Evolutionary conservation across 2,329 filamentous ascomycete species (phyloP), one percentile per base, ranked within the genome.

Genomic region (Penicillium palitans): DNA sequence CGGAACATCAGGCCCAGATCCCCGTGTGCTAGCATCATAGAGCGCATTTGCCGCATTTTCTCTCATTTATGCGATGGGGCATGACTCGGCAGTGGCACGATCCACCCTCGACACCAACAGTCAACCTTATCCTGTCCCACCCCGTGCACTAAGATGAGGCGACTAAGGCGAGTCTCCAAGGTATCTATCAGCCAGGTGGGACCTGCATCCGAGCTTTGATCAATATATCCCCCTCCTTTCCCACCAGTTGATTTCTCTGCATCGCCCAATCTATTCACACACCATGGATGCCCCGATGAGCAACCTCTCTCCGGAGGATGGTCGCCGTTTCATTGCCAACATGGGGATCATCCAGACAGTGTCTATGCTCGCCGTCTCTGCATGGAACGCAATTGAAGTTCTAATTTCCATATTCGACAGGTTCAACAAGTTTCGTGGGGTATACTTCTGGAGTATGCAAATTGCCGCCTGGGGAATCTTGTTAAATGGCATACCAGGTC

Each of bases 381-480:
- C 25, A 0, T 81, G 79, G 65, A 80, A 78, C 55, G 72, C 73
- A 17, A 40, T 79, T 33, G 79, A 80, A 55, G 72, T 81, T 8
- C 66, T 74, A 39, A 63, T 79, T 40, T 70, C 76, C 54, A 70
- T 80, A 25, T 79, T 78, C 54, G 68, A 73, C 50, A 76, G 74
- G 7, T 81, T 81, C 69, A 73, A 70, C 41, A 67, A 64, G 29
- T 74, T 73, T 52, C 66, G 61, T 9, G 77, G 78, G 0, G 66
- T 81, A 2, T 81, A 81, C 64, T 81, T 81, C 64, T 81, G 76
- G 74, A 78, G 74, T 55, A 66, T 79, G 53, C 63, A 79, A 21
- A 58, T 73, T 12, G 72, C 77, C 2, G 73, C 75, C 8, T 65
- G 69, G 35, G 61, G 69, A 3, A 76, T 77, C 13, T 69, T 78